phyloP scores from a whole-genome alignment of 768 basidiomycete species.

The Russula olivacea region DNA sequence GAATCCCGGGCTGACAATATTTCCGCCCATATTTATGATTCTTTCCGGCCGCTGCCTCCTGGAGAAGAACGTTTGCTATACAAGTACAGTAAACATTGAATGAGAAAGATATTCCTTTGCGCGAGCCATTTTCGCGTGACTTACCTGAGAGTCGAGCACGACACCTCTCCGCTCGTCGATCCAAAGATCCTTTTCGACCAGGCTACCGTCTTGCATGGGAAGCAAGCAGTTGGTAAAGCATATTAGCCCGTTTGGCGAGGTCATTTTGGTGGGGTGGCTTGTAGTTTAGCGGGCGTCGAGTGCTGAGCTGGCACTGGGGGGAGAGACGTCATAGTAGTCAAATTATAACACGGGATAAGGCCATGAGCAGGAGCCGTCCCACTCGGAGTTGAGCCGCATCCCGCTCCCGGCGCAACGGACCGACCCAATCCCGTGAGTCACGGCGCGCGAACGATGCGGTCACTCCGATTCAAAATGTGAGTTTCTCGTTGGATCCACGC shows the following conservation, averaged over 20 bases:
- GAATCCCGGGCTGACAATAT: slow-evolving; percentile 80
- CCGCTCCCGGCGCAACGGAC: neutral
- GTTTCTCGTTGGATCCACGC: no score
- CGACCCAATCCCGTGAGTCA: neutral
- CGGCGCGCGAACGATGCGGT: no score
- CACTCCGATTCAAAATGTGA: no score
- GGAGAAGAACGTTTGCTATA: slow-evolving; percentile 61
- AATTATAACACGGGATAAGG: neutral
- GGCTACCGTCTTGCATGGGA: slow-evolving; percentile 70
- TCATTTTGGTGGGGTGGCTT: slow-evolving; percentile 25
- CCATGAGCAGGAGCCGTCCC: neutral
- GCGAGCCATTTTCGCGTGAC: neutral
- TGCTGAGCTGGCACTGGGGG: neutral
- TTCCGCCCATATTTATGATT: slow-evolving; percentile 65
- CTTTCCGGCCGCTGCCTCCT: slow-evolving; percentile 54
- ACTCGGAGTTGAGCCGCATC: neutral
- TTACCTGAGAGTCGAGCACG: slow-evolving; percentile 75
- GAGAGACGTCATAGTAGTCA: neutral
- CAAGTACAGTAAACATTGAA: neutral
- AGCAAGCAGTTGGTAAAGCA: slow-evolving; percentile 87
- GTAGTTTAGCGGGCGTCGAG: neutral
- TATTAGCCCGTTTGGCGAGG: slow-evolving; percentile 56
- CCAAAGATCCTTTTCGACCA: slow-evolving; percentile 74
- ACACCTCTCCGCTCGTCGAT: slow-evolving; percentile 68
- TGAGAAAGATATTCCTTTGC: slow-evolving; percentile 1